phyloP scores from a whole-genome alignment of 78 protist species.

The Tieghemostelium lacteum region DNA sequence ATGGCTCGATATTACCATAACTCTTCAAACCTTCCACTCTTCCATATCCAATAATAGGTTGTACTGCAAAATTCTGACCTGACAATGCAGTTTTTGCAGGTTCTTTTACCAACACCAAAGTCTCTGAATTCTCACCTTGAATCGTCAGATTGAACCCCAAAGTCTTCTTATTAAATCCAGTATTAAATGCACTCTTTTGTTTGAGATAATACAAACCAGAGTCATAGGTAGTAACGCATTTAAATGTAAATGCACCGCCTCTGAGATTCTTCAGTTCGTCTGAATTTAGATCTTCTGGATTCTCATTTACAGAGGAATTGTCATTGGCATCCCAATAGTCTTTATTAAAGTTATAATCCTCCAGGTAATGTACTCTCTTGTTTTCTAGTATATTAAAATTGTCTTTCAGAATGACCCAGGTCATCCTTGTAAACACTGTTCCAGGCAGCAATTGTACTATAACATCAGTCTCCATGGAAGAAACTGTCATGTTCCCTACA shows the following conservation, averaged over 20 bases:
- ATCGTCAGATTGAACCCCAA: conserved; percentile 15
- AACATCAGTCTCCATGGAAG: conserved; percentile 10
- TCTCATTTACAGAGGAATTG: neutral
- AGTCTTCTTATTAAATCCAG: conserved; percentile 47
- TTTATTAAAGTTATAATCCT: no score
- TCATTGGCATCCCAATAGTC: no score
- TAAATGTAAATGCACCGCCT: conserved; percentile 1
- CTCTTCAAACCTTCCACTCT: neutral
- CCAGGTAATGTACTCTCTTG: neutral
- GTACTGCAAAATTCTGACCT: conserved; percentile 15
- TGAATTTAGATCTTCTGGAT: neutral
- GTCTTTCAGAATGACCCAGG: conserved; percentile 22
- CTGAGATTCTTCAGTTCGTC: neutral
- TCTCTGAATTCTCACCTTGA: conserved; percentile 38
- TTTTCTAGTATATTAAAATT: conserved; percentile 10
- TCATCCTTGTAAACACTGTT: neutral
- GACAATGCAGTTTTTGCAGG: neutral
- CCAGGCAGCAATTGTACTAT: conserved; percentile 18
- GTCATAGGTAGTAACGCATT: conserved; percentile 61
- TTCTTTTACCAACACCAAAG: neutral
- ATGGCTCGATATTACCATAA: conserved; percentile 34
- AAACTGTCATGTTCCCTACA: conserved; percentile 12
- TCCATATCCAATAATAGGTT: conserved; percentile 45
- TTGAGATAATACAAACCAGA: conserved; percentile 13
- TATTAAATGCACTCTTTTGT: conserved; percentile 32